Evolutionary conservation across 768 basidiomycete genomes (phyloP), one percentile per base, ranked within the genome.

Genomic region (Lyophyllum semitale): DNA sequence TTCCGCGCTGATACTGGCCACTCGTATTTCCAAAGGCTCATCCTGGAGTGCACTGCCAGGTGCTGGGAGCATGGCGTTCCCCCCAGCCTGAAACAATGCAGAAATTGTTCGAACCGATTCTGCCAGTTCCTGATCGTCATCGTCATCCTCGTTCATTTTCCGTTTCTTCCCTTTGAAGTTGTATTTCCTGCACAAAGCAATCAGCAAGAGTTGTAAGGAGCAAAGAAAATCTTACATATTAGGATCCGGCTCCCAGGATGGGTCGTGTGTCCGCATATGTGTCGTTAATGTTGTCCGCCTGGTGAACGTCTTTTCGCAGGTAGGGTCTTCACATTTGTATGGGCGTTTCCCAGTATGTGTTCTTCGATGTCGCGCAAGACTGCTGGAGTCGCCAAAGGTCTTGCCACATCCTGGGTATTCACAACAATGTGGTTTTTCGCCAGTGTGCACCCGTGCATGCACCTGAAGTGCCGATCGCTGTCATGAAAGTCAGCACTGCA

Each of bases 391-490:
- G 44, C 90, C 86, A 73, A 95, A 96, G 0, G 89, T 90, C 75
- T 90, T 93, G 46, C 81, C 83, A 70, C 93, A 96, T 8, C 84
- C 89, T 2, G 89, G 89, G 68, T 93, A 93, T 74, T 93, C 91
- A 73, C 94, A 96, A 46, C 79, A 83, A 68, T 96, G 94, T 9
- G 94, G 94, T 63, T 93, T 91, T 74, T 96, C 94, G 35, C 94
- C 94, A 4, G 94, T 95, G 67, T 96, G 94, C 2, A 93, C 91
- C 18, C 94, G 86, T 48, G 81, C 77, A 68, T 96, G 94, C 1
- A 96, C 93, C 57, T 91, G 91, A 54, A 96, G 76, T 25, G 93
- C 93, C 18, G 93, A 95, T 51, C 91, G 85, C 90, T 96, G 69
- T 57, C 58, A 55, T 59, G 62, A 48, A 23, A 42, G 48, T 57